Evolutionary conservation across 371 early-diverging fungal species (phyloP), one percentile per base, ranked within the genome.

Genomic region (Rhizopus delemar): DNA sequence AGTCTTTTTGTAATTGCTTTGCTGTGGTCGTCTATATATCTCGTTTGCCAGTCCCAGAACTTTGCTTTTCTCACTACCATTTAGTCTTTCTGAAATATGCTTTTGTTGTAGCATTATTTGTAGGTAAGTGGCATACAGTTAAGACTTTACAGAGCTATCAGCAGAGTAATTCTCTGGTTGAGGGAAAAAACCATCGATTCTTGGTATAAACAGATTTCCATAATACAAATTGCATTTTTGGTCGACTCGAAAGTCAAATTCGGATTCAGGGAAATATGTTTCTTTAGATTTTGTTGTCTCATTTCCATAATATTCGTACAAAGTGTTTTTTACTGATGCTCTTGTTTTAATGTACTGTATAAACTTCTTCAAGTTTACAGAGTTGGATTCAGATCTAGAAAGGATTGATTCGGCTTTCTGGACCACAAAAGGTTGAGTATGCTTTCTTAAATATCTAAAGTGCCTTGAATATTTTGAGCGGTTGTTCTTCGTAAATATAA

Each of bases 231-330:
- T 45, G 2, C 15, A 15, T 15, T 45, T 45, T 22, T 45, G 13
- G 22, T 89, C 86, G 7, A 96, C 85, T 51, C 95, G 76, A 77
- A 97, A 97, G 60, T 97, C 98, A 71, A 93, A 91, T 5, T 71
- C 78, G 16, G 89, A 83, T 16, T 89, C 82, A 11, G 88, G 86
- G 76, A 90, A 91, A 38, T 45, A 22, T 1, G 22, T 45, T 12
- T 8, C 15, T 15, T 12, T 45, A 45, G 46, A 45, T 2, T 38
- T 38, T 38, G 38, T 12, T 38, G 38, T 22, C 22, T 22, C 22
- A 2, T 22, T 22, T 22, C 22, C 22, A 22, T 38, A 38, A 38
- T 38, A 38, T 45, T 45, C 38, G 13, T 45, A 15, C 46, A 22
- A 45, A 15, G 46, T 22, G 7, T 0, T 15, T 45, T 45, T 5